Percentiles rank a stretch among this genome's conserved stretches.
These are phyloP conservation scores for Trypanosoma vivax DNA, from an alignment of 208 protist species.

Conservation along the genomic window DNA sequence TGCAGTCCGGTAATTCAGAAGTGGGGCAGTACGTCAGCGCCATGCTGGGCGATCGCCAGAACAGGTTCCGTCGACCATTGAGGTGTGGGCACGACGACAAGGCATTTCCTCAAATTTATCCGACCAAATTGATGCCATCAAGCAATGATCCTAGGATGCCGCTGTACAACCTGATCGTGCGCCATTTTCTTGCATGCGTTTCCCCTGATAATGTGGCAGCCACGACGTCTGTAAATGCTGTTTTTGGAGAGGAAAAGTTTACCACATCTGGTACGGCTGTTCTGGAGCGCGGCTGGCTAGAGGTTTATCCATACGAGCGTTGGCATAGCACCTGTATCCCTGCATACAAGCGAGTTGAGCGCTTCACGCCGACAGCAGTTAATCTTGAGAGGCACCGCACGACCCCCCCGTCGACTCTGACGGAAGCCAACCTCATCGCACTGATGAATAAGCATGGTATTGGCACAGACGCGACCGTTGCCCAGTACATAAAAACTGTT, in stretches of 20 bases:
- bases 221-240: too few relatives aligned
- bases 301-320: conserved; percentile 86
- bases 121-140: conserved; percentile 70
- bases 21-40: conserved; percentile 45
- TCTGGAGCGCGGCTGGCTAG: conserved; percentile 97
- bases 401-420: conserved; percentile 87
- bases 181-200: too few relatives aligned
- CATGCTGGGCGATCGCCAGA: conserved; percentile 41
- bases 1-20: conserved; percentile 56
- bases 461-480: too few relatives aligned
- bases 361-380: conserved; percentile 78
- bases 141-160: conserved; percentile 39
- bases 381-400: conserved; percentile 73
- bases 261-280: too few relatives aligned
- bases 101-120: conserved; percentile 98
- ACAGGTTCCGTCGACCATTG: conserved; percentile 88
- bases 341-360: conserved; percentile 76
- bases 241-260: too few relatives aligned
- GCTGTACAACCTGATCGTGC: too few relatives aligned
- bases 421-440: conserved; percentile 95
- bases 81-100: conserved; percentile 94
- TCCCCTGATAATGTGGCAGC: too few relatives aligned
- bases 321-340: conserved; percentile 91
- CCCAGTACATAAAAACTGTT: too few relatives aligned
- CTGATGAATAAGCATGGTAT: too few relatives aligned